Base-by-base conservation (phyloP, 306 rosid genomes). In the Prinsepia uniflora region DNA sequence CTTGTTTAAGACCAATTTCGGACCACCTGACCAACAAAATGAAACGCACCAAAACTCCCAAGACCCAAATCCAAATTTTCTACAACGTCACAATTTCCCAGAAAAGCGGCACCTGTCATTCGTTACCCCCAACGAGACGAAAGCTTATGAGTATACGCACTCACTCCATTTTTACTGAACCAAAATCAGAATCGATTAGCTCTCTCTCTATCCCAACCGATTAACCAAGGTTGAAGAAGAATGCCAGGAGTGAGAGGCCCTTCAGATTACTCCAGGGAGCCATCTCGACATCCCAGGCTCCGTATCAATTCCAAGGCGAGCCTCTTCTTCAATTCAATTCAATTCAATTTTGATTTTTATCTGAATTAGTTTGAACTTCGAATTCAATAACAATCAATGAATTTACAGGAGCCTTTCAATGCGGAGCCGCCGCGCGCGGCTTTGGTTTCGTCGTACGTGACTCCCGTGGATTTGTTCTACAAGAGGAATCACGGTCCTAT, bases 401-500 rank as follows among this genome's bases (percentile, higher is more conserved):
- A 46, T 22, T 72, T 72, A 53, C 86, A 90, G 96, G 88, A 86
- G 67, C 97, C 98, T 14, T 93, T 93, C 78, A 93, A 90, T 61
- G 97, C 97, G 0, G 97, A 93, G 79, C 98, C 96, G 55, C 91
- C 83, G 0, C 97, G 96, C 44, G 73, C 89, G 6, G 85, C 80
- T 46, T 78, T 93, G 80, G 60, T 71, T 13, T 75, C 83, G 8
- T 89, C 97, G 0, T 93, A 93, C 40, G 76, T 90, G 30, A 93
- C 98, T 10, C 90, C 97, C 15, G 85, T 81, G 19, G 87, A 93
- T 68, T 88, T 93, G 61, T 93, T 90, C 80, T 90, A 90, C 80
- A 93, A 93, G 89, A 83, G 98, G 71, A 93, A 89, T 63, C 98
- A 93, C 72, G 98, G 97, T 18, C 97, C 97, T 3, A 88, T 90